Evolutionary conservation across 768 basidiomycete species (phyloP).

Genomic region (Termitomyces heimii): DNA sequence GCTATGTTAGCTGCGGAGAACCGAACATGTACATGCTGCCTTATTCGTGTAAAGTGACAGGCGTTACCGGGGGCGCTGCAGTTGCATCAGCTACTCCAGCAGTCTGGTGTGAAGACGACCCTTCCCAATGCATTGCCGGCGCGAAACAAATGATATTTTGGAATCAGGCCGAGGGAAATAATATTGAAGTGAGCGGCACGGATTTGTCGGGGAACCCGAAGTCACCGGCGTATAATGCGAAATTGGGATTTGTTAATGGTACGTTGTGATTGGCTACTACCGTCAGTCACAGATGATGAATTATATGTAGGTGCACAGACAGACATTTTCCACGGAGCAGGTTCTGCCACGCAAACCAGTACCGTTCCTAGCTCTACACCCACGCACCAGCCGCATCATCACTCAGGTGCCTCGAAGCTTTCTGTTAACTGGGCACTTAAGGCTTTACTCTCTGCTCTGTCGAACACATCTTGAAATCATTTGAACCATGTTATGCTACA

Average conservation of each 20-base stretch:
- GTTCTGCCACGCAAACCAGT: constrained; percentile 10
- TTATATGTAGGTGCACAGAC: constrained; percentile 9
- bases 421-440: not conserved
- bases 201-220: constrained; percentile 32
- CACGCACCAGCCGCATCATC: not conserved
- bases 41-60: constrained; percentile 42
- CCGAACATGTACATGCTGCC: constrained; percentile 47
- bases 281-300: not conserved
- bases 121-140: constrained; percentile 33
- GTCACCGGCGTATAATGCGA: constrained; percentile 43
- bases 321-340: constrained; percentile 8
- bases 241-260: constrained; percentile 44
- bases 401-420: constrained; percentile 1
- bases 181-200: constrained; percentile 35
- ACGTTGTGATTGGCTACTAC: constrained; percentile 8
- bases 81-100: constrained; percentile 36
- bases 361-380: constrained; percentile 1
- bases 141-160: constrained; percentile 52
- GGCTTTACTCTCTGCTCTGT: not conserved
- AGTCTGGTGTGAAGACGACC: constrained; percentile 47
- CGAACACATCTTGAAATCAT: not conserved
- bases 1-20: constrained; percentile 36
- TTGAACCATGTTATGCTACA: not conserved
- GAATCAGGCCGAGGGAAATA: constrained; percentile 44
- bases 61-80: constrained; percentile 30